Evolutionary conservation across 1,284 basidiomycete species (phyloP), one percentile per base, ranked within the genome.

Genomic region (Fomitopsis pinicola): DNA sequence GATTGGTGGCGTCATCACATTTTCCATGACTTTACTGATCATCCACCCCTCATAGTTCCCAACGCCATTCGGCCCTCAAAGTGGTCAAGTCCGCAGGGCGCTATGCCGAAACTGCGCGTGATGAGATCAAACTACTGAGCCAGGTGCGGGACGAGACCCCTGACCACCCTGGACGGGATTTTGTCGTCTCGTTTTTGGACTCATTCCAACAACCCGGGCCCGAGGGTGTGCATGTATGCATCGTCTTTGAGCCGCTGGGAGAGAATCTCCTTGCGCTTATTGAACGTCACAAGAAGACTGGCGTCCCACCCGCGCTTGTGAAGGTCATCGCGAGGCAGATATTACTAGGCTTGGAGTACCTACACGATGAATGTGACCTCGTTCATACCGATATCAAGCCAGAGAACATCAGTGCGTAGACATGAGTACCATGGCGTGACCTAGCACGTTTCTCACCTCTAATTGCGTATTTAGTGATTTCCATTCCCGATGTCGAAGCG

Each of bases 341-440:
- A 57, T 81, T 96, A 52, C 85, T 94, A 38, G 94, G 92, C n/a
- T 81, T 96, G 63, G 88, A 95, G 73, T 96, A 95, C 75, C 84
- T 96, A 58, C 94, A 96, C 68, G 90, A 93, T 55, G 91, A 93
- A 74, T 95, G 94, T 74, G 90, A 92, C 69, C 82, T 94, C 40
- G 91, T 94, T 40, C 91, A 92, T 70, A 92, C 90, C 35, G 94
- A 96, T 72, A 91, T 96, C 66, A 96, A 96, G 75, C 93, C 94
- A 59, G 94, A 96, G 78, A 96, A 96, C 72, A 95, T 96, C 64
- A 81, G 94, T 84, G 79, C 83, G 84, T 84, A 58, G 57, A 53
- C 45, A 45, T 64, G 60, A 58, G 62, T 36, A 55, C 5, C 22
- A 35, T 36, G 36, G 38, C 26, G 36, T 59, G 33, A 38, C 19